Evolutionary conservation across 495 filamentous ascomycete species (phyloP).

Genomic region (Pyrenula massariospora): DNA sequence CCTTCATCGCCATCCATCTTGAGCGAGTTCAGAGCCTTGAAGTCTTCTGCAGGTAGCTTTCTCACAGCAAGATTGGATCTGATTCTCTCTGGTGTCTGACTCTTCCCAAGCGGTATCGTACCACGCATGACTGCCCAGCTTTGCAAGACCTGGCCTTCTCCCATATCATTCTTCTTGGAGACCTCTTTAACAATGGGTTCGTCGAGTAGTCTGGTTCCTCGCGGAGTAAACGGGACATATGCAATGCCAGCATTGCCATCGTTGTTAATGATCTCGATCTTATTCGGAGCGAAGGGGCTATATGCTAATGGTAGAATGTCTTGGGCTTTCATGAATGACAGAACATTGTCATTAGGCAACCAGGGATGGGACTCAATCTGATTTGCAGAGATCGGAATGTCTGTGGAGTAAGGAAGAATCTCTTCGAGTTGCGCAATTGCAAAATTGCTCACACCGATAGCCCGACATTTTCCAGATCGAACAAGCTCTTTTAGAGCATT

Average conservation of each 20-base stretch:
- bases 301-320: constrained; percentile 11
- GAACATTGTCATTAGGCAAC: constrained; percentile 14
- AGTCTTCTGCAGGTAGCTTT: neutral
- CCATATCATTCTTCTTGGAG: constrained; percentile 2
- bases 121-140: constrained; percentile 1
- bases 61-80: constrained; percentile 9
- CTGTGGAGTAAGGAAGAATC: constrained; percentile 7
- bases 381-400: constrained; percentile 13
- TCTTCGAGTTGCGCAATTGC: constrained; percentile 11
- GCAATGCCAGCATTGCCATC: neutral
- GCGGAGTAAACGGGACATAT: neutral
- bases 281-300: constrained; percentile 10
- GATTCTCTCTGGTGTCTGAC: constrained; percentile 3
- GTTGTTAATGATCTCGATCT: constrained; percentile 1
- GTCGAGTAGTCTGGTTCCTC: constrained; percentile 11
- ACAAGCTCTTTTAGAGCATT: constrained; percentile 3
- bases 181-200: constrained; percentile 1
- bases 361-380: constrained; percentile 16
- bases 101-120: constrained; percentile 1
- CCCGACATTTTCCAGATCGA: neutral
- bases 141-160: neutral
- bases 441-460: constrained; percentile 15
- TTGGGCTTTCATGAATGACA: constrained; percentile 9
- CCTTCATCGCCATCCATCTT: neutral
- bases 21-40: neutral